Evolutionary conservation across 129 eudicot species (phyloP), one percentile per base, ranked within the genome.

Genomic region (Centrapalus pauciflorus): DNA sequence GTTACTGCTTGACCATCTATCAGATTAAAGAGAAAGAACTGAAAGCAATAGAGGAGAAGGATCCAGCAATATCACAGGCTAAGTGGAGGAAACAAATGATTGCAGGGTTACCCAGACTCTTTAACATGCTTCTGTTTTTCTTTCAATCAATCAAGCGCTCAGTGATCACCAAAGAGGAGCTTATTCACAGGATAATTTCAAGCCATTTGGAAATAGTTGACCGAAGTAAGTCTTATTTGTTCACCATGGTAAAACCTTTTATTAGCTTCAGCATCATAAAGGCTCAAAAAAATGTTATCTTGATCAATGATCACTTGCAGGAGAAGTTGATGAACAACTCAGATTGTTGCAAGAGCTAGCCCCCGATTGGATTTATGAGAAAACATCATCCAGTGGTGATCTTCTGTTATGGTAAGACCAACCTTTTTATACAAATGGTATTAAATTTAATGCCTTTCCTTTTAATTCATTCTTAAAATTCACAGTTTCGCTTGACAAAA

Each of bases 11-110:
- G n/a, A n/a, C n/a, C n/a, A n/a, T n/a, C n/a, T n/a, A n/a, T 67
- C 87, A 93, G 96, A 81, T 93, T 45, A 76, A 70, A 61, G 92
- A 84, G 41, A 84, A 82, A 20, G 96, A 89, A 70, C 68, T 55
- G 67, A 75, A 73, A 56, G 79, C 75, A 17, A 13, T 72, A 61
- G 76, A 82, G 61, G 95, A 86, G 75, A 67, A 89, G 41, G 83
- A 80, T 63, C 96, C 99, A 73, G 86, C 88, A 28, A 78, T 84
- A 55, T 81, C 87, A n/a, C 84, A 84, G 59, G 95, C 96, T 70
- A 88, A 74, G 69, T 71, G 81, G 77, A 74, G 98, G 16, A 77
- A 77, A 48, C 51, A 82, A 33, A 81, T 83, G 84, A 76, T 89
- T 72, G 83, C 86, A 25, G 62, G 84, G 51, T 79, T 88, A 28